A percentile compares a stretch with the other conserved stretches of the same genome.
Evolutionary conservation across 495 filamentous ascomycete genomes (phyloP).

Genomic region (Clohesyomyces aquaticus): DNA sequence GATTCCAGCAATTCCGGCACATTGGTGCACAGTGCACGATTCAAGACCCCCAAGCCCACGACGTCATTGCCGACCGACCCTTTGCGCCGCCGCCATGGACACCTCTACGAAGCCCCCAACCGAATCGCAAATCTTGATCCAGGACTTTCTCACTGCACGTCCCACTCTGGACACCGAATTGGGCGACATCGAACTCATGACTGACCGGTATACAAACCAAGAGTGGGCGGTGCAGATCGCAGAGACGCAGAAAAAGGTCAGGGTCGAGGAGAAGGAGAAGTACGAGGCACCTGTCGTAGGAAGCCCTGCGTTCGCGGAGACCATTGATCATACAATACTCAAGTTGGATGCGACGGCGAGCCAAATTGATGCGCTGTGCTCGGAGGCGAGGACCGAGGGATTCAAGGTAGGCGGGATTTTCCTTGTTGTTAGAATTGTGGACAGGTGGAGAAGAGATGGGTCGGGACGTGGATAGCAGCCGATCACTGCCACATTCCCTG

Average conservation of each 20-base stretch:
- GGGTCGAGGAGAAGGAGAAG: conserved; percentile 22
- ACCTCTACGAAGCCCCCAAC: conserved; percentile 1
- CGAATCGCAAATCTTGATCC: conserved; percentile 14
- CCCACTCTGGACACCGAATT: conserved; percentile 18
- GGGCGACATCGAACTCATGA: conserved; percentile 37
- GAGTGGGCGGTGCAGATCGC: conserved; percentile 46
- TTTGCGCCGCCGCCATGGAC: background rate
- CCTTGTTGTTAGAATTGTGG: too few relatives aligned
- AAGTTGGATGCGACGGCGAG: conserved; percentile 55
- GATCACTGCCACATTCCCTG: too few relatives aligned
- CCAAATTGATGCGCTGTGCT: conserved; percentile 66
- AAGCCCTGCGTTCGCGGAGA: conserved; percentile 34
- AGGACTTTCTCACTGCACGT: conserved; percentile 15
- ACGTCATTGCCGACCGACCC: conserved; percentile 8
- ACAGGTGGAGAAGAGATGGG: too few relatives aligned
- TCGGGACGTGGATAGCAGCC: too few relatives aligned
- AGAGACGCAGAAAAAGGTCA: conserved; percentile 34
- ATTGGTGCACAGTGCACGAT: background rate
- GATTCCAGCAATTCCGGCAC: too few relatives aligned
- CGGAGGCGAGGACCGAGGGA: conserved; percentile 60
- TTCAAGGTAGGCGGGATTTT: conserved; percentile 57
- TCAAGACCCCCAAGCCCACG: conserved; percentile 4
- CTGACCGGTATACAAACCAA: conserved; percentile 45
- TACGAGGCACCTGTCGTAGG: conserved; percentile 15
- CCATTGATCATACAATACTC: conserved; percentile 72